Base-by-base conservation (phyloP, 2,329 filamentous ascomycete genomes). In the Colletotrichum abscissum region DNA sequence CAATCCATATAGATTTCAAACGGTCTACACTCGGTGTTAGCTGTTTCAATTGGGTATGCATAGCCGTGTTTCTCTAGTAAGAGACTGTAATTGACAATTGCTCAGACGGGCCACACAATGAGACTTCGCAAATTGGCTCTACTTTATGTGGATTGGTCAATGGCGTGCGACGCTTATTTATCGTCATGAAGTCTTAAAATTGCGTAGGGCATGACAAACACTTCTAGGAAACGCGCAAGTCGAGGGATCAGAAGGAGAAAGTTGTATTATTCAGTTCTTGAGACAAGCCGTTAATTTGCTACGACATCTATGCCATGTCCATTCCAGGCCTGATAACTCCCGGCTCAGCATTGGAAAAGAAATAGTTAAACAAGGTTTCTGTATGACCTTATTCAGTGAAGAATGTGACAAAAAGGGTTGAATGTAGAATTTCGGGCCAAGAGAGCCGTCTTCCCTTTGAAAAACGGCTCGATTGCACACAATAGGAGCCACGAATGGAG, bases 221-320 rank as follows among this genome's bases (percentile, higher is more conserved):
- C 11, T 35, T 35, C 11, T 35, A 19, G 14, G 16, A 42, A 42
- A 42, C 3, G 16, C 5, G 7, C 38, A 19, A 5, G 2, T 42
- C 5, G 16, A 42, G 14, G 16, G 38, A 19, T 19, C 14, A 42
- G 14, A 19, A n/a, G 38, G 52, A 35, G 12, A 67, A 67, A 26
- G 22, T 16, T 57, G 58, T 68, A 58, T 68, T 62, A 62, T 56
- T 65, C 67, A 73, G 59, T 64, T 70, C 46, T 62, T n/a, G 60
- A 42, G 19, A n/a, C 28, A 73, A 30, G 58, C 38, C 33, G 35
- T 33, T 54, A 46, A 24, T 35, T 35, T 26, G 33, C 49, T 7
- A 26, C 22, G 49, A 73, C 66, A 56, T 73, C 70, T 64, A 30
- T 38, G 54, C 70, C 63, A 60, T 60, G 55, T 22, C 55, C 24